A percentile compares a stretch with the other conserved stretches of the same genome.
phyloP scores from a whole-genome alignment of 2,329 filamentous ascomycete species.

The Calonectria pseudoturangicola region DNA sequence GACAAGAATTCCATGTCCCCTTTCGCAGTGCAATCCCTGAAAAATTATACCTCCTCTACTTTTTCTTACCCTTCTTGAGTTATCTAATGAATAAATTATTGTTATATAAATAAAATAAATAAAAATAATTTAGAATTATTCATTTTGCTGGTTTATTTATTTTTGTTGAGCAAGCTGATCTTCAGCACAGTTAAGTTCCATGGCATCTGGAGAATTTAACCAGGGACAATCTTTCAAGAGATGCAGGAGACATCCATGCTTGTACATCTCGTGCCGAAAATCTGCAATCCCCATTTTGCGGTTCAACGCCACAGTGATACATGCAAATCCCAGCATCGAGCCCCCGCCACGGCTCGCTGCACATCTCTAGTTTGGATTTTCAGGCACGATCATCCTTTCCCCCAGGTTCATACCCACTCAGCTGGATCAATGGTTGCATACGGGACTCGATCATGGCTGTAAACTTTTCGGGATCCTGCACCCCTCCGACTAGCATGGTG shows the following conservation, averaged over 20 bases:
- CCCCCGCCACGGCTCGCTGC: not conserved
- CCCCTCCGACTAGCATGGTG: not conserved
- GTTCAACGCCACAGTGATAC: not conserved
- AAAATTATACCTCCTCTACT: no score
- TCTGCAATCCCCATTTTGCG: not conserved
- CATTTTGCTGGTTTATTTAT: not conserved
- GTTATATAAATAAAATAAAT: no score
- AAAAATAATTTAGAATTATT: no score
- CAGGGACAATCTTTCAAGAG: no score
- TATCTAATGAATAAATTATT: no score
- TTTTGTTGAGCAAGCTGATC: no score
- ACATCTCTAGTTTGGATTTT: not conserved
- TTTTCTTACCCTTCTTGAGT: no score
- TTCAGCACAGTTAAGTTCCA: no score
- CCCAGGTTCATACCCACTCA: not conserved
- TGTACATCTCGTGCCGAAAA: not conserved
- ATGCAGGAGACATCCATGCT: not conserved
- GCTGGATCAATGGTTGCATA: slow-evolving; percentile 2
- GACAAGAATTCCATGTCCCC: no score
- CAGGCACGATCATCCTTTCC: not conserved
- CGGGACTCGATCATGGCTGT: not conserved
- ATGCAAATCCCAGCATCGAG: not conserved
- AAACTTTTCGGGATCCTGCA: not conserved
- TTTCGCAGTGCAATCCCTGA: no score
- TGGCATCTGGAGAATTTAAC: no score